Evolutionary conservation across 257 asterid species (phyloP).

Genomic region (Forsythia viridissima): DNA sequence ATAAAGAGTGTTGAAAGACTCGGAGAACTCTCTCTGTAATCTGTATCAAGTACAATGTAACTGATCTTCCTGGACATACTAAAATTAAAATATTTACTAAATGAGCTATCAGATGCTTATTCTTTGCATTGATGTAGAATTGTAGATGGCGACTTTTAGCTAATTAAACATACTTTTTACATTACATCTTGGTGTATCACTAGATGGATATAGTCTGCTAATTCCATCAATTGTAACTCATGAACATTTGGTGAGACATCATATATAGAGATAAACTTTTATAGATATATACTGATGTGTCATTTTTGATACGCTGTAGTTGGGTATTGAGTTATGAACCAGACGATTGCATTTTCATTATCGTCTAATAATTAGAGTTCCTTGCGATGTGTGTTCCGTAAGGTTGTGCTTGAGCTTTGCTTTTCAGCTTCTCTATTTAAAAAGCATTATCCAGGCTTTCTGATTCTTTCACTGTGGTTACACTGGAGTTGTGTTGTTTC

Average conservation of each 20-base stretch:
- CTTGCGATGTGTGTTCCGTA: not conserved
- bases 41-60: no score
- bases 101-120: not conserved
- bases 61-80: not conserved
- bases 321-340: not conserved
- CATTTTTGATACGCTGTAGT: not conserved
- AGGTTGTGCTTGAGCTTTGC: not conserved
- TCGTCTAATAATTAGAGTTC: not conserved
- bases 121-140: not conserved
- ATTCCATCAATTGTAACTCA: not conserved
- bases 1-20: not conserved
- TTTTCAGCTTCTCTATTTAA: not conserved
- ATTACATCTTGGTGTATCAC: not conserved
- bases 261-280: not conserved
- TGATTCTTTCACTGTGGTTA: not conserved
- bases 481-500: conserved; percentile 2
- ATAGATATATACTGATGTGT: no score
- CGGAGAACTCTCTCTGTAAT: not conserved
- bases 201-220: not conserved
- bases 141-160: not conserved
- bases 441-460: not conserved
- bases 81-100: no score
- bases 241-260: not conserved
- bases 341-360: not conserved
- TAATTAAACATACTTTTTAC: not conserved